Evolutionary conservation across 225 moss, liverwort and hornwort species (phyloP), one percentile per base, ranked within the genome.

Genomic region (Pseudisothecium myosuroides): DNA sequence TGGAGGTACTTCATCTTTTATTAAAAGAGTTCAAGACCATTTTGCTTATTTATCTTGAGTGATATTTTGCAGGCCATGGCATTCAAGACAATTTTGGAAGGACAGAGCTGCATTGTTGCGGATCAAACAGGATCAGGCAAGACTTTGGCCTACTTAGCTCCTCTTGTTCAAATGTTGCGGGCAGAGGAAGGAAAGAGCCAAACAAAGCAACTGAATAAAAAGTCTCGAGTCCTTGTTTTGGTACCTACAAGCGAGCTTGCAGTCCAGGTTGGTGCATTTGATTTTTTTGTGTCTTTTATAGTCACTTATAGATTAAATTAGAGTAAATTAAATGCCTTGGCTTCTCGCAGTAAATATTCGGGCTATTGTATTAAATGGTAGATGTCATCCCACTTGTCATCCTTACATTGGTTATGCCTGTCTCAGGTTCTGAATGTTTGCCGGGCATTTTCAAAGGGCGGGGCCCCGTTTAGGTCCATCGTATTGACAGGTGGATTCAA

Each of bases 61-160:
- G 80, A 62, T 85, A 29, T 87, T 88, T 85, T 89, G 61, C 92
- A 99, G 97, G 99, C 99, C 75, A 92, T 99, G 93, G 91, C 96
- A 82, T 99, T 96, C 90, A 95, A 95, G 89, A 91, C 97, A 59
- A 91, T 99, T 71, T 58, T 97, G 87, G 94, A 96, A 82, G 97
- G 97, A 79, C 94, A 93, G 89, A 99, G 96, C 93, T 99, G 99
- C 86, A 97, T 99, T 73, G 92, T 99, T 69, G 99, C 97, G 59
- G 99, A 99, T 90, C 99, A 99, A 91, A 93, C 99, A 66, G 99
- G 99, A 80, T 96, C 99, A 79, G 99, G 99, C 73, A 99, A 99
- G 91, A 99, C 99, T 80, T 91, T 99, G 43, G 99, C 99, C 27
- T 99, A 99, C 91, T 91, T 96, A 82, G 95, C 95, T 90, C 99